Base-by-base conservation (phyloP, 179 eudicot genomes). In the Amaranthus tricolor region DNA sequence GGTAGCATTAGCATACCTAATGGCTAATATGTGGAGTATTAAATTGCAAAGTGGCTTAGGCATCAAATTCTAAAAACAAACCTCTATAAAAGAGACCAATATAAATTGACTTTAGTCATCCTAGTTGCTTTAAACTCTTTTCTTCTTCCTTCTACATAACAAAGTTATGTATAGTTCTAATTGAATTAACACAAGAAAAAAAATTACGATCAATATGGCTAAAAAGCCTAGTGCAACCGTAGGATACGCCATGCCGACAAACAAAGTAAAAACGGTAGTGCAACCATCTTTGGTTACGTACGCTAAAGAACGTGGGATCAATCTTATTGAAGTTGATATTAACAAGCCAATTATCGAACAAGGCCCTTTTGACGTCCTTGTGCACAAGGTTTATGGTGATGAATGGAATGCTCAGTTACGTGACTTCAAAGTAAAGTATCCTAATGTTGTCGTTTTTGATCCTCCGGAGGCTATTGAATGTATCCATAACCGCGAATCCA, bases 161-260 rank as follows among this genome's bases (percentile, higher is more conserved):
- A 31, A 31, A 31, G 40, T 31, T 31, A 20, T 60, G 1, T 7
- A 67, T 13, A 68, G n/a, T 21, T 52, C 43, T 13, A 17, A 20
- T 45, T 12, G 5, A 5, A 68, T 12, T 43, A 48, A 40, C 43
- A 49, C 10, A 67, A 9, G 9, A 62, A n/a, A 1, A 11, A 68
- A 24, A 52, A 31, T 31, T 6, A 68, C 24, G 59, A 1, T 45
- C 3, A 17, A 51, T 11, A 53, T 6, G 9, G 13, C 13, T 17
- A 13, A 8, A 45, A 68, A 68, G 59, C 48, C 53, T 6, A 52
- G 43, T 6, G 71, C 45, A 11, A 68, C 71, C 4, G 75, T 91
- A 10, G 95, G 95, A 45, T 91, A 91, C 59, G 95, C 91, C 2
- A 79, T 91, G 43, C 77, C 86, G 2, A 70, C 82, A 10, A 85